phyloP scores from a whole-genome alignment of 73 alveolate species.

The Stentor roeselii region DNA sequence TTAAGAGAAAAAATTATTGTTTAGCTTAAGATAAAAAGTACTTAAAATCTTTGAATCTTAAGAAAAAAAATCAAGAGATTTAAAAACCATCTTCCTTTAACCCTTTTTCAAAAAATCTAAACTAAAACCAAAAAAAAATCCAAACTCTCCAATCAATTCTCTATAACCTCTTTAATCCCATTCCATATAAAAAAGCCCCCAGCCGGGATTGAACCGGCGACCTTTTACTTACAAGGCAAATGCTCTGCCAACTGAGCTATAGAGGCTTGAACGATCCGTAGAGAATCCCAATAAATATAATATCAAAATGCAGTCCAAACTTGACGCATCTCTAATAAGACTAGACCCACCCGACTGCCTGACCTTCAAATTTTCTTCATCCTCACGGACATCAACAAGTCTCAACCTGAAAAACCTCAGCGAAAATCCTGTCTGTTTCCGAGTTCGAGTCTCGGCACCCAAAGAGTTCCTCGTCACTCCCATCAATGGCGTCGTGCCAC shows the following conservation, averaged over 20 bases:
- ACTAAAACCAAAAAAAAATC: neutral
- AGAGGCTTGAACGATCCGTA: constrained; percentile 8
- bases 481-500: neutral
- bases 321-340: neutral
- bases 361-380: too few relatives aligned
- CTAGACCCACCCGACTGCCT: too few relatives aligned
- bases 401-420: neutral
- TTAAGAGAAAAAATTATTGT: neutral
- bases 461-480: neutral
- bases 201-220: constrained; percentile 31
- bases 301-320: neutral
- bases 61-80: neutral
- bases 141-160: neutral
- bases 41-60: too few relatives aligned
- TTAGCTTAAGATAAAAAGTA: neutral
- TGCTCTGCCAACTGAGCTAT: constrained; percentile 32
- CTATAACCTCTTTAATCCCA: too few relatives aligned
- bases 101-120: too few relatives aligned
- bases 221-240: constrained; percentile 29
- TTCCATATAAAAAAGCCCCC: constrained; percentile 21
- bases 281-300: neutral
- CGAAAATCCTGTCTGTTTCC: neutral
- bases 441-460: neutral
- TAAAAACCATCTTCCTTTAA: neutral
- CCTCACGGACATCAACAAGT: neutral